phyloP scores from a whole-genome alignment of 768 basidiomycete species.

The Fomitopsis serialis region DNA sequence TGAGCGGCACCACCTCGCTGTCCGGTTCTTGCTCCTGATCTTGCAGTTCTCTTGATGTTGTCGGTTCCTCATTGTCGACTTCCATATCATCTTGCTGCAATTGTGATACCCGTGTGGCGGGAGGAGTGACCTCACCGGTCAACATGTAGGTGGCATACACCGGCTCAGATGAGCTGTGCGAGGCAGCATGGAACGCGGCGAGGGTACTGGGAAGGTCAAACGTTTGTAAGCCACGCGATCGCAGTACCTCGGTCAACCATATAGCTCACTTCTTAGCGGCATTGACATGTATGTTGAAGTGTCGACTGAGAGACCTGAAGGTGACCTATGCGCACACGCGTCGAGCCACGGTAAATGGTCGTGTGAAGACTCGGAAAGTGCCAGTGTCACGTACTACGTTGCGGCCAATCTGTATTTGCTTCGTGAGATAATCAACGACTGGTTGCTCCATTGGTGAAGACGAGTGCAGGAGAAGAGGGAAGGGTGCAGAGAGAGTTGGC shows the following conservation, averaged over 20 bases:
- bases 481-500: background rate
- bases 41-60: background rate
- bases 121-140: slow-evolving; percentile 43
- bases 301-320: slow-evolving; percentile 70
- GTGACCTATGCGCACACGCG: slow-evolving; percentile 75
- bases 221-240: background rate
- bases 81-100: slow-evolving; percentile 26
- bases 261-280: slow-evolving; percentile 66
- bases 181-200: slow-evolving; percentile 46
- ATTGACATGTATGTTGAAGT: slow-evolving; percentile 69
- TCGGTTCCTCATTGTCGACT: slow-evolving; percentile 28
- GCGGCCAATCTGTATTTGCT: slow-evolving; percentile 40
- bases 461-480: background rate
- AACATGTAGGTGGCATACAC: slow-evolving; percentile 69
- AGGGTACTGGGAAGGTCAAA: slow-evolving; percentile 46
- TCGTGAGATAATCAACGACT: slow-evolving; percentile 38
- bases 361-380: background rate
- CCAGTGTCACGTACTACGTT: slow-evolving; percentile 30
- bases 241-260: background rate
- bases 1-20: slow-evolving; percentile 39
- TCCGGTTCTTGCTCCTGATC: slow-evolving; percentile 28
- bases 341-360: no score
- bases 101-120: background rate
- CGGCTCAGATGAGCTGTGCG: slow-evolving; percentile 33
- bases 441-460: background rate